Evolutionary conservation across 2,329 filamentous ascomycete species (phyloP), one percentile per base, ranked within the genome.

Genomic region (Fusarium pininemorale): DNA sequence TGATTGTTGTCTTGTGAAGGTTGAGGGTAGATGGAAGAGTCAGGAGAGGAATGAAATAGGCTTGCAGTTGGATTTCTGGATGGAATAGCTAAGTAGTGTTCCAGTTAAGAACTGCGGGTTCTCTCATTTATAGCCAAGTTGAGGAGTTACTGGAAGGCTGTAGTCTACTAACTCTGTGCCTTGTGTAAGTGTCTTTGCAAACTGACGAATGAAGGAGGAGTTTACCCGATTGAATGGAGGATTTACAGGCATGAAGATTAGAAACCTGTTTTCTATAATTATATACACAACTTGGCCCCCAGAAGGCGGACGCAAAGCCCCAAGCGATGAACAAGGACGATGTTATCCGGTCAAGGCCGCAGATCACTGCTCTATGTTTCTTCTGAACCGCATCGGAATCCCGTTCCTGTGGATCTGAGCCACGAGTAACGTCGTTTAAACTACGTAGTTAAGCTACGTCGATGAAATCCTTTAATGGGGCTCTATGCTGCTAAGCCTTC

Each of bases 341-440:
- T 45, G 42, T 6, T 45, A 45, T 26, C 16, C 24, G 18, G 18
- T 10, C 24, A 7, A 26, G 0, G 0, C 24, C 4, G 24, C 44
- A 26, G 44, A 45, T 45, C 18, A 45, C 16, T 14, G 16, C 44
- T 1, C 5, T 26, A 45, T 9, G 0, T 10, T 4, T 10, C 3
- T 4, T 18, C 13, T 5, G 0, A 10, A 45, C 2, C 16, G 24
- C 16, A 20, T 26, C 18, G 24, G 16, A 4, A 45, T 26, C 44
- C 24, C 24, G 16, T 14, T 6, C 24, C 3, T 7, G 24, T 14
- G 16, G 8, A 6, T 0, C 24, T 0, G 1, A 45, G 24, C 24
- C 24, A 26, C 18, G 10, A 5, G 16, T 2, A 45, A 26, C 7
- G 12, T 20, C 26, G 16, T 20, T 9, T 13, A 26, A 26, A 1